Percentiles rank a stretch among this genome's conserved stretches.
Conservation (phyloP, 2,329 filamentous ascomycete species). For the Emmonsia crescens region DNA sequence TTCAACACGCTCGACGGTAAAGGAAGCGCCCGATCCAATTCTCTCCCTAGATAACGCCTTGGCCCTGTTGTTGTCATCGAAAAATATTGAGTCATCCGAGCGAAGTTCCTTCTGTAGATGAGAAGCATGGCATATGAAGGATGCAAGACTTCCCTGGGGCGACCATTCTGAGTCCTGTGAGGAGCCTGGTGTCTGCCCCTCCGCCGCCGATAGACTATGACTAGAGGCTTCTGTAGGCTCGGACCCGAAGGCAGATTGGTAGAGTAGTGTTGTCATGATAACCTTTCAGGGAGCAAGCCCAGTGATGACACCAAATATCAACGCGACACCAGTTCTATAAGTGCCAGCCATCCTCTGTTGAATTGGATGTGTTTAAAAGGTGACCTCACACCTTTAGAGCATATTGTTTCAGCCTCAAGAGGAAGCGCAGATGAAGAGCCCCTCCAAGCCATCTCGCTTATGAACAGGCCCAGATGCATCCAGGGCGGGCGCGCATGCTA, state of each 20-base stretch:
- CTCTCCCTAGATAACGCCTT: not conserved
- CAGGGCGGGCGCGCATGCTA: not conserved
- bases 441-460: not conserved
- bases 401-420: not conserved
- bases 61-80: not conserved
- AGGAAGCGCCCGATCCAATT: slow-evolving; percentile 1
- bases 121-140: slow-evolving; percentile 2
- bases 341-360: not conserved
- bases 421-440: not conserved
- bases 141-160: slow-evolving; percentile 2
- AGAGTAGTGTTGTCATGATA: slow-evolving; percentile 3
- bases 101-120: slow-evolving; percentile 1
- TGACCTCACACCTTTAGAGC: not conserved
- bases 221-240: not conserved
- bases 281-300: too few relatives aligned
- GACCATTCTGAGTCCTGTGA: not conserved
- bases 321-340: not conserved
- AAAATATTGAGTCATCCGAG: not conserved
- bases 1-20: slow-evolving; percentile 1
- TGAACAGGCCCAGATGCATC: not conserved
- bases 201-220: not conserved
- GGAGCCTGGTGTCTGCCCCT: not conserved
- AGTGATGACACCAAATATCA: not conserved
- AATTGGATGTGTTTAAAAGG: not conserved
- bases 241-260: not conserved